Conservation (phyloP, 2,329 filamentous ascomycete species). For the Nakataea oryzae region DNA sequence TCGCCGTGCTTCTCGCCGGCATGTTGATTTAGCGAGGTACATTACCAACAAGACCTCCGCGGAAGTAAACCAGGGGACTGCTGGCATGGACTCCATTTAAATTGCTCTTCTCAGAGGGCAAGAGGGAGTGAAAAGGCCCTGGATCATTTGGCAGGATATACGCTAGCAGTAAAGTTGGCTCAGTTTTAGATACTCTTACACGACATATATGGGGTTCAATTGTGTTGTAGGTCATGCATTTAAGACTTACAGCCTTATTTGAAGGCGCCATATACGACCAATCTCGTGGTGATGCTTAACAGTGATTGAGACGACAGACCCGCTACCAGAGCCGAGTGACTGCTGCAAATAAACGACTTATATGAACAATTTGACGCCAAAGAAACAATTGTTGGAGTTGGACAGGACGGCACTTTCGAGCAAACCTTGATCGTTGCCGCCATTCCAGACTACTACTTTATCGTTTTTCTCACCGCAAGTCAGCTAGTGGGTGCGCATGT, state of each 20-base stretch:
- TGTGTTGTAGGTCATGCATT: not conserved
- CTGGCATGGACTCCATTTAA: not conserved
- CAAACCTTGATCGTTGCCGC: too few species aligned
- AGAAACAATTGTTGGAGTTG: too few species aligned
- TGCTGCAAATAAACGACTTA: not conserved
- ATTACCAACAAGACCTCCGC: not conserved
- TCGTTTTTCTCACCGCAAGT: too few species aligned
- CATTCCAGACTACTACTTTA: too few species aligned
- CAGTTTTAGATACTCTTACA: not conserved
- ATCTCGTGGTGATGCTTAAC: conserved; percentile 19
- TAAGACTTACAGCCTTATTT: conserved; percentile 17
- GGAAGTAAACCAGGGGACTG: not conserved
- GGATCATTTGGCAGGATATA: conserved; percentile 28
- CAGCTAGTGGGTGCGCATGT: too few species aligned
- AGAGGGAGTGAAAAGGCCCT: not conserved
- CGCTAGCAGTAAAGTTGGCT: not conserved
- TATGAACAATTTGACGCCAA: too few species aligned
- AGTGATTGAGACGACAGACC: conserved; percentile 17
- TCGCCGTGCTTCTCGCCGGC: not conserved
- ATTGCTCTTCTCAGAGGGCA: not conserved
- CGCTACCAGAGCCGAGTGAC: conserved; percentile 1
- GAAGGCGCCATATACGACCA: conserved; percentile 25
- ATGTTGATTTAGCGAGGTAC: not conserved
- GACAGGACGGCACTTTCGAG: too few species aligned
- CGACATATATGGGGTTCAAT: too few species aligned